Base-by-base conservation (phyloP, 495 filamentous ascomycete genomes). In the Aspergillus baeticus region DNA sequence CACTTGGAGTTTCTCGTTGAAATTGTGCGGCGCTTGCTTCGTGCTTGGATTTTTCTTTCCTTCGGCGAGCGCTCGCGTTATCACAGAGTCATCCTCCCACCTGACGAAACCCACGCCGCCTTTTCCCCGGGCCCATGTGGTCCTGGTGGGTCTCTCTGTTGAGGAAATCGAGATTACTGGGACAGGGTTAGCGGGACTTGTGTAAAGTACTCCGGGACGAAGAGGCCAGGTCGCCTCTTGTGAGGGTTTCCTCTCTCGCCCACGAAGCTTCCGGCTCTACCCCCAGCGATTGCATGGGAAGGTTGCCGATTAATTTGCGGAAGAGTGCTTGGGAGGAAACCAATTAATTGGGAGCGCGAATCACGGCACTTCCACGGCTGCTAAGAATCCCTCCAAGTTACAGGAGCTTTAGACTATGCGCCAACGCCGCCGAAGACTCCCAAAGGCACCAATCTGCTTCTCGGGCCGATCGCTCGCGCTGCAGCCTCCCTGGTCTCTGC, bases 381-480 rank as follows among this genome's bases (percentile, higher is more conserved):
- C 49, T 38, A 47, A 46, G 50, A 52, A 46, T 31, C 43, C 47
- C 14, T 7, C 35, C 47, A 58, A n/a, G 33, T 36, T 23, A 53
- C 46, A 29, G 41, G 15, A 55, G 35, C 43, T 59, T 59, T 59
- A 55, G 55, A 41, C 49, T 59, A 23, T 26, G 38, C 43, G 45
- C 50, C 57, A 55, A 37, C 41, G 34, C 23, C 23, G 38, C 20
- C 38, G 38, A 41, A 5, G 38, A 18, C 55, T 52, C 5, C 31
- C 37, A 33, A 37, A n/a, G 55, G 46, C 14, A 37, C 48, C 53
- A 51, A 58, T 21, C 59, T 44, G 46, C 58, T 47, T 57, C 52
- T 64, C 59, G 62, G 62, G 48, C 55, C 58, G 58, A 61, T 56
- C 55, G 52, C 50, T 50, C 58, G 55, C 54, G 35, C 33, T 50